phyloP scores from a whole-genome alignment of 441 rosid genomes.

The Kokia cookei region DNA sequence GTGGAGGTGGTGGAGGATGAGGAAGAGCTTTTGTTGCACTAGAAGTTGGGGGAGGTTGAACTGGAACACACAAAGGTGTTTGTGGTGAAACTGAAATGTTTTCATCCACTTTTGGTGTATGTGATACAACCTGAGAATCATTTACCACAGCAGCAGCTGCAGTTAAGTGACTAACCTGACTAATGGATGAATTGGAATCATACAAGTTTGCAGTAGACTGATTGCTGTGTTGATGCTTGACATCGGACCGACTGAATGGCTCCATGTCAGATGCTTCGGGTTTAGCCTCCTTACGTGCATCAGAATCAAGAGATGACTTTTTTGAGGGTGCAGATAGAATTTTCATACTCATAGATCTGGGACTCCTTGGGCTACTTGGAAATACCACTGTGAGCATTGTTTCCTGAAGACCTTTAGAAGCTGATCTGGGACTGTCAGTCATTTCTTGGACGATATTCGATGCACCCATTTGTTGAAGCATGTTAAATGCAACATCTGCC shows the following conservation, averaged over 20 bases:
- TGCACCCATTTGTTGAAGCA: constrained; percentile 68
- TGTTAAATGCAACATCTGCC: constrained; percentile 64
- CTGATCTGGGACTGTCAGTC: constrained; percentile 28
- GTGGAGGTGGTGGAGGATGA: constrained; percentile 20
- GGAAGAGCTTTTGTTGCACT: constrained; percentile 19
- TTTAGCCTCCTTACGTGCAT: constrained; percentile 16
- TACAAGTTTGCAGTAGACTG: constrained; percentile 10
- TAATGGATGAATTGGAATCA: constrained; percentile 15
- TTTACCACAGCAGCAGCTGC: constrained; percentile 13
- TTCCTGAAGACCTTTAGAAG: constrained; percentile 33
- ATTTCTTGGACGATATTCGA: constrained; percentile 47
- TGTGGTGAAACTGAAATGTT: constrained; percentile 22
- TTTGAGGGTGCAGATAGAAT: constrained; percentile 20
- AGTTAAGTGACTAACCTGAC: neutral
- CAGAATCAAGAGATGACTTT: constrained; percentile 18
- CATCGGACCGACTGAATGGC: constrained; percentile 14
- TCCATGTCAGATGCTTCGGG: constrained; percentile 26
- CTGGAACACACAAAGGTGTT: constrained; percentile 31
- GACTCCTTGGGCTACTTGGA: constrained; percentile 25
- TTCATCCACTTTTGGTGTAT: constrained; percentile 17
- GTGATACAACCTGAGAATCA: constrained; percentile 9
- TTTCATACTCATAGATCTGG: constrained; percentile 25
- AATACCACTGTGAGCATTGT: constrained; percentile 20
- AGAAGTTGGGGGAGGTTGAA: constrained; percentile 18
- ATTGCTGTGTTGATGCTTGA: constrained; percentile 15